These are phyloP conservation scores for Fusarium keratoplasticum DNA, from an alignment of 2,329 filamentous ascomycete species.

Conservation along the genomic window DNA sequence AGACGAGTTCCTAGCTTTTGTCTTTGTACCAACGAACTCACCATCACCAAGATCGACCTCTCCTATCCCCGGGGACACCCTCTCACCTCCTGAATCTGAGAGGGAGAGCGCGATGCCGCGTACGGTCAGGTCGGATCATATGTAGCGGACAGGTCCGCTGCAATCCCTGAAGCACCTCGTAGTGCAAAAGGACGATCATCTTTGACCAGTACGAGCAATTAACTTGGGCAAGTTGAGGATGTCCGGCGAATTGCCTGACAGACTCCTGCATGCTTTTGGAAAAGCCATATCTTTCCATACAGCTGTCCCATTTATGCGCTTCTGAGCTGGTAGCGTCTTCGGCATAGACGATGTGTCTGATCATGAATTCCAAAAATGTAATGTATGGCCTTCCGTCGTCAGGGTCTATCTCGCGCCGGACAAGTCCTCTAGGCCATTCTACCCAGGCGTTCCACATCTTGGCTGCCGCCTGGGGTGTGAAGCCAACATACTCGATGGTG, in stretches of 20 bases:
- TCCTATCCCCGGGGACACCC: not conserved
- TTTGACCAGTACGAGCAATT: not conserved
- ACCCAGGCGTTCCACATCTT: not conserved
- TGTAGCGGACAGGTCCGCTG: too few relatives aligned
- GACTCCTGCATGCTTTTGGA: not conserved
- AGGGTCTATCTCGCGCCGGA: not conserved
- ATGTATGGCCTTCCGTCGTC: not conserved
- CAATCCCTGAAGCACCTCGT: too few relatives aligned
- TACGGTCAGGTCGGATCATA: too few relatives aligned
- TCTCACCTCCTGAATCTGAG: too few relatives aligned
- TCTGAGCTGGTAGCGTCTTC: not conserved
- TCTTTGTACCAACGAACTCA: not conserved
- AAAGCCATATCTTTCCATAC: not conserved
- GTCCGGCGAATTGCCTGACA: fast-evolving
- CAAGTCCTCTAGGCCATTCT: not conserved
- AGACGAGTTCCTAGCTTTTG: not conserved
- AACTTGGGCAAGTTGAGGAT: not conserved
- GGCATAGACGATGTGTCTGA: not conserved
- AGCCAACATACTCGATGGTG: not conserved
- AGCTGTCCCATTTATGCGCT: not conserved
- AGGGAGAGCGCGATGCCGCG: too few relatives aligned
- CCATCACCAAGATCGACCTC: not conserved
- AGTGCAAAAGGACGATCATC: not conserved
- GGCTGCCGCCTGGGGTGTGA: not conserved
- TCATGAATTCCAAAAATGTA: not conserved